Evolutionary conservation across 2,329 filamentous ascomycete species (phyloP), one percentile per base, ranked within the genome.

Genomic region (Aquanectria penicillioides): DNA sequence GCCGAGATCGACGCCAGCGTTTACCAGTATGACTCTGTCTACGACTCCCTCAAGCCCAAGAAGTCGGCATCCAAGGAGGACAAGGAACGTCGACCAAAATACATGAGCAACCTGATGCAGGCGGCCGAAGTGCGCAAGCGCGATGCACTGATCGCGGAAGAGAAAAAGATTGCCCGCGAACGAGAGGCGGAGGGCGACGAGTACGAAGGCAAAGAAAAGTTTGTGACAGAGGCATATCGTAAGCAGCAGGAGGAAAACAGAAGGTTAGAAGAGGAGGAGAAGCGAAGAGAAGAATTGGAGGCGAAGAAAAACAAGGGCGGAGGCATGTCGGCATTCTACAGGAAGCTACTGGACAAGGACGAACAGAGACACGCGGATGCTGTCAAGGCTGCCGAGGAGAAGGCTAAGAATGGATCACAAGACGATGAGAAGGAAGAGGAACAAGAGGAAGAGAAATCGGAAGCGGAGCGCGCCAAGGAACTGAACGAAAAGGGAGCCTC

Each of bases 1-100:
- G 81, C 87, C 61, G 82, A 86, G 58, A 72, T 90, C 8, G 92
- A 95, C 69, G 80, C 90, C 2, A 89, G 86, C 44, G 88, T 95
- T 66, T 95, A 94, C 80, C 92, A 95, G 77, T 96, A 95, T 78
- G 92, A 96, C 73, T 85, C 84, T 2, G 90, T 92, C 18, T 94
- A 93, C 77, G 91, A 94, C 67, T 90, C 89, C 1, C 81, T 94
- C 34, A 89, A 92, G 64, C 85, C 86, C 13, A 83, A 87, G 58
- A 86, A 88, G 60, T 84, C 86, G 65, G 83, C 83, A 57, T 80
- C 79, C 5, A 82, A 81, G 6, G 79, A 80, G 41, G 80, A 80
- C 38, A 80, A 80, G 51, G 85, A 89, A 69, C 81, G 87, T 34
- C 87, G 87, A 66, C 89, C 92, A 2, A 92, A 91, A 68, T 95